A percentile compares a stretch with the other conserved stretches of the same genome.
Conservation (phyloP, 345 rosid species). For the Bretschneidera sinensis region DNA sequence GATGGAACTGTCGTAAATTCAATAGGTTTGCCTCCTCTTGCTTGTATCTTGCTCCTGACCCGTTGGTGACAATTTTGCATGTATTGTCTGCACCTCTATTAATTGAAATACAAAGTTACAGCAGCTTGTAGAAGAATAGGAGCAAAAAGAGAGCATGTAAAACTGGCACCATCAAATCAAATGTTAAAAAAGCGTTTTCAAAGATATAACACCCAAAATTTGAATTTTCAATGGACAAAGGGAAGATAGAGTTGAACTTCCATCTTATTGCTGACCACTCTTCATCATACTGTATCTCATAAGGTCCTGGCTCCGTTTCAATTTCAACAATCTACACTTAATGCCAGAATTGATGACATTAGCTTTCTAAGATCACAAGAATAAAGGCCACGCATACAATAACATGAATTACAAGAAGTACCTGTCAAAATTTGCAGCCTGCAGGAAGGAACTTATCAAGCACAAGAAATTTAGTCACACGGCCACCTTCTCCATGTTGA, state of each 20-base stretch:
- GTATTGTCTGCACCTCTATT: constrained; percentile 44
- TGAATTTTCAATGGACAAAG: constrained; percentile 42
- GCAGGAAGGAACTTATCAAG: constrained; percentile 86
- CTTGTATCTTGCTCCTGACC: constrained; percentile 61
- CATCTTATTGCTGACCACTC: constrained; percentile 80
- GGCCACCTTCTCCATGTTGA: constrained; percentile 72
- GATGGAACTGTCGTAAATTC: constrained; percentile 70
- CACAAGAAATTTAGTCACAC: constrained; percentile 79
- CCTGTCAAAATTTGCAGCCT: constrained; percentile 74
- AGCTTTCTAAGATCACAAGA: constrained; percentile 17
- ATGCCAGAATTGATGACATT: constrained; percentile 9
- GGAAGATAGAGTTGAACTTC: constrained; percentile 62
- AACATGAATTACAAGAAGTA: constrained; percentile 16
- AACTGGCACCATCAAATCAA: neutral
- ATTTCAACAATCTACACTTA: constrained; percentile 60
- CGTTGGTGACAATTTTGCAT: constrained; percentile 56
- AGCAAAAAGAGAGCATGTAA: neutral
- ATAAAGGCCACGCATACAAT: constrained; percentile 9
- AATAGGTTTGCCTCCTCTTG: constrained; percentile 62
- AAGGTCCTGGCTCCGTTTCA: constrained; percentile 76
- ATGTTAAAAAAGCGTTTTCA: constrained; percentile 5
- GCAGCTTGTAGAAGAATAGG: neutral
- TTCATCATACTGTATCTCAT: constrained; percentile 72
- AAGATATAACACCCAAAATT: constrained; percentile 48
- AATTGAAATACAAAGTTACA: constrained; percentile 9